These are phyloP conservation scores for Hyphodiscus hymeniophilus DNA, from an alignment of 495 filamentous ascomycete genomes.

Conservation along the genomic window DNA sequence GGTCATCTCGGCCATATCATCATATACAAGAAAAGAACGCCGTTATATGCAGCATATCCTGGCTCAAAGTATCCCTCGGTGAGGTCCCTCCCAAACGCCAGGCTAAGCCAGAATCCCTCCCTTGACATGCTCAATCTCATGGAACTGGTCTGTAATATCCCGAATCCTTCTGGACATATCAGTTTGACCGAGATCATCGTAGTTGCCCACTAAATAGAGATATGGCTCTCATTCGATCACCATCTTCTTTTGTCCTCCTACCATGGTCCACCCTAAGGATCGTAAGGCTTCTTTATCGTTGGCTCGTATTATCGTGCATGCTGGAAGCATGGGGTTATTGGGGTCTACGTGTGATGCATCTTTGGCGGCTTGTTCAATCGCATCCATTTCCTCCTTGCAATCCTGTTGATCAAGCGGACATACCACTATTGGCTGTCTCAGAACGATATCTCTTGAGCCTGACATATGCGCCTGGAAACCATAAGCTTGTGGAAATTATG, in stretches of 20 bases:
- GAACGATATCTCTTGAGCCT: slow-evolving; percentile 79
- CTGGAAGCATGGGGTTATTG: slow-evolving; percentile 82
- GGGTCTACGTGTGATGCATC: slow-evolving; percentile 80
- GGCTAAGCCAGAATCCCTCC: background rate
- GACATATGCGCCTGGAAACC: slow-evolving; percentile 77
- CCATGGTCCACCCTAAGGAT: slow-evolving; percentile 73
- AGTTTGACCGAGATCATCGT: background rate
- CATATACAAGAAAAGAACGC: slow-evolving; percentile 7
- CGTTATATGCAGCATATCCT: slow-evolving; percentile 11
- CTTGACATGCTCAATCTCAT: slow-evolving; percentile 5
- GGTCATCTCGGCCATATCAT: slow-evolving; percentile 3
- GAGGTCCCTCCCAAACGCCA: slow-evolving; percentile 3
- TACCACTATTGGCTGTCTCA: slow-evolving; percentile 91
- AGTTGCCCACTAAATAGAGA: background rate
- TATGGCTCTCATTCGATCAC: slow-evolving; percentile 67
- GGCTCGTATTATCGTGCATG: slow-evolving; percentile 70
- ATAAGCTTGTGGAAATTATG: too few relatives aligned
- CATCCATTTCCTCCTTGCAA: slow-evolving; percentile 97
- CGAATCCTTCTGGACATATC: background rate
- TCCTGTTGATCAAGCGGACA: slow-evolving; percentile 91
- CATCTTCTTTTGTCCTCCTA: slow-evolving; percentile 78
- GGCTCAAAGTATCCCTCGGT: background rate
- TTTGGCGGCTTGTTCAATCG: slow-evolving; percentile 89
- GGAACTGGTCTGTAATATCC: background rate
- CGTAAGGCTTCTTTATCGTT: slow-evolving; percentile 68